Percentiles rank a stretch among this genome's conserved stretches.
phyloP scores from a whole-genome alignment of 225 moss, liverwort and hornwort genomes.

The Climacium dendroides region DNA sequence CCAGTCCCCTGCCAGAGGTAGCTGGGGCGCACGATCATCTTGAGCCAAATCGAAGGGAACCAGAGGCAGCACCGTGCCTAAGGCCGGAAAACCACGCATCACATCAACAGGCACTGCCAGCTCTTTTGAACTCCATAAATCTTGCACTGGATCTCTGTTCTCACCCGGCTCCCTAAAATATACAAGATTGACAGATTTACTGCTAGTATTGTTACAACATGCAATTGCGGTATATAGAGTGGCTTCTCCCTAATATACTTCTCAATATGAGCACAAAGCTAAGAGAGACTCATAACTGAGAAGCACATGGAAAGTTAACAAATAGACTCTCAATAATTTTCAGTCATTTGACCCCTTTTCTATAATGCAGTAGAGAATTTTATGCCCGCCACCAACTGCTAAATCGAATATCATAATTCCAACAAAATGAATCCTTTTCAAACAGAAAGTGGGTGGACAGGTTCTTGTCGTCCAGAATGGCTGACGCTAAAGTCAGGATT shows the following conservation, averaged over 20 bases:
- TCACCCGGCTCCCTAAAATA: constrained; percentile 23
- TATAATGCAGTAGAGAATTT: background rate
- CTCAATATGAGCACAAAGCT: background rate
- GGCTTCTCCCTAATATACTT: background rate
- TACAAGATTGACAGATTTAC: background rate
- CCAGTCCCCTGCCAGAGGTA: constrained; percentile 69
- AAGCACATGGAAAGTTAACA: background rate
- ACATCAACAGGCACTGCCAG: constrained; percentile 41
- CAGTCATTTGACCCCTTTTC: background rate
- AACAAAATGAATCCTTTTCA: background rate
- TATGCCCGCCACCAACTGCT: background rate
- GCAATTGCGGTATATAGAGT: background rate
- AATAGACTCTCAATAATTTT: background rate
- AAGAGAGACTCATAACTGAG: background rate
- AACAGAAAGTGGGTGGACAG: background rate
- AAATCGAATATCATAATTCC: background rate
- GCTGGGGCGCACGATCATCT: constrained; percentile 35
- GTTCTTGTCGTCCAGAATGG: background rate
- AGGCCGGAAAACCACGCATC: constrained; percentile 48
- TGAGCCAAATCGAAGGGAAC: constrained; percentile 31
- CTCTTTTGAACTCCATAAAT: constrained; percentile 38
- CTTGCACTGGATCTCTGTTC: constrained; percentile 16
- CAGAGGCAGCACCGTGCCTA: constrained; percentile 68
- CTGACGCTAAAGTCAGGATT: background rate
- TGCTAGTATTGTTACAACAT: background rate